Evolutionary conservation across 495 filamentous ascomycete genomes (phyloP), one percentile per base, ranked within the genome.

Genomic region (Parachaetomium inaequale): DNA sequence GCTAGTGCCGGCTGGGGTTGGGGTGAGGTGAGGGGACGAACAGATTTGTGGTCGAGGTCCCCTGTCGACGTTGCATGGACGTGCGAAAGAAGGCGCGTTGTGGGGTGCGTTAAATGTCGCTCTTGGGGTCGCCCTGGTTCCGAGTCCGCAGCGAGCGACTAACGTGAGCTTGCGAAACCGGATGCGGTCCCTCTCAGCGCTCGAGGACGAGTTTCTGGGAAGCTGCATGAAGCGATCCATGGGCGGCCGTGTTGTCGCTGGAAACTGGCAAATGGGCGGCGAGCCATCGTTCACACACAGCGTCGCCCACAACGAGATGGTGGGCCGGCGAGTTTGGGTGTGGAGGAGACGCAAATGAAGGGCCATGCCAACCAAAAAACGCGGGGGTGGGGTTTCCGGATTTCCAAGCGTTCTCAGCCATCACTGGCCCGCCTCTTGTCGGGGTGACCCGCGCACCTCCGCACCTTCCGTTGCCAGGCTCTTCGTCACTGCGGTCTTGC

Each of bases 341-440:
- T 26, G 57, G 46, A 61, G 43, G 31, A 45, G 23, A 43, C 25
- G 38, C 55, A 62, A 59, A 63, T 63, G 42, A 59, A 64, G 55
- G 59, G 25, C 1, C 14, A 21, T 55, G 63, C 31, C 52, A 61
- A 34, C 55, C 52, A 21, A 61, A 55, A 58, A 66, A 64, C 58
- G 67, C 59, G 64, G 67, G 64, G 67, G 62, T 64, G 64, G 64
- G 57, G 63, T 51, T 42, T 49, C 47, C 43, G 50, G 23, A n/a
- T n/a, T 45, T 19, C 56, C 25, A 50, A 51, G 26, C 47, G 47
- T 19, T 31, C 42, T 7, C 42, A 12, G 42, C 38, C 11, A 8
- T 40, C 45, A 49, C 45, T 49, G 45, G 45, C 8, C 45, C 23
- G 45, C 21, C 23, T 49, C 3, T 26, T 3, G 8, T 26, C 23